phyloP scores from a whole-genome alignment of 495 filamentous ascomycete species.

The Penicillium chermesinum region DNA sequence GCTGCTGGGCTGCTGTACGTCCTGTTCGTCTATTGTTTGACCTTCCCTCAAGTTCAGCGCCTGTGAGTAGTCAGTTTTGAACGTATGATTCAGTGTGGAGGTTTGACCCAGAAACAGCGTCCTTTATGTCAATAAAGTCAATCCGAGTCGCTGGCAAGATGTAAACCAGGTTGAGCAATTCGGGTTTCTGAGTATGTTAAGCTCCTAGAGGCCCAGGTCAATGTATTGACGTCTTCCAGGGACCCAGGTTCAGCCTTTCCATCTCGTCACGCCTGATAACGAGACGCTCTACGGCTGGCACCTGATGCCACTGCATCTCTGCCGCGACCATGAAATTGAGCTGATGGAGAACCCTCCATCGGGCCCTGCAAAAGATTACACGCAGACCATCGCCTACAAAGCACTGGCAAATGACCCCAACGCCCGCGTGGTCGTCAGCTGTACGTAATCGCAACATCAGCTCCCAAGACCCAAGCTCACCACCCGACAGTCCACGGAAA shows the following conservation, averaged over 20 bases:
- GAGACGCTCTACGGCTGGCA: slow-evolving; percentile 59
- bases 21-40: slow-evolving; percentile 40
- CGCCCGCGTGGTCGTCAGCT: slow-evolving; percentile 52
- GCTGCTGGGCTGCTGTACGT: slow-evolving; percentile 50
- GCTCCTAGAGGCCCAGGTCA: slow-evolving; percentile 12
- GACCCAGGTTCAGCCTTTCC: slow-evolving; percentile 58
- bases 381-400: slow-evolving; percentile 43
- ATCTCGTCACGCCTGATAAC: slow-evolving; percentile 51
- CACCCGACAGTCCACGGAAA: slow-evolving; percentile 43
- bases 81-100: neutral
- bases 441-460: slow-evolving; percentile 28
- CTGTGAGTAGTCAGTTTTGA: too few relatives aligned
- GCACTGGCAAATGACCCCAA: slow-evolving; percentile 52
- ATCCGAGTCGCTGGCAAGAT: slow-evolving; percentile 64
- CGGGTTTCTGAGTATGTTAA: slow-evolving; percentile 66
- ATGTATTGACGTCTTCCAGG: slow-evolving; percentile 27
- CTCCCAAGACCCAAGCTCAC: neutral
- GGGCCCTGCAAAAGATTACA: slow-evolving; percentile 38
- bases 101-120: slow-evolving; percentile 44
- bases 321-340: slow-evolving; percentile 9
- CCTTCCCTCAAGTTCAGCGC: slow-evolving; percentile 46
- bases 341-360: slow-evolving; percentile 26
- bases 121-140: slow-evolving; percentile 71
- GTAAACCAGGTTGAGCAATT: slow-evolving; percentile 68
- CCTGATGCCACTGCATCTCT: slow-evolving; percentile 48